Evolutionary conservation across 2,329 filamentous ascomycete species (phyloP).

Genomic region (Hypoxylon rubiginosum): DNA sequence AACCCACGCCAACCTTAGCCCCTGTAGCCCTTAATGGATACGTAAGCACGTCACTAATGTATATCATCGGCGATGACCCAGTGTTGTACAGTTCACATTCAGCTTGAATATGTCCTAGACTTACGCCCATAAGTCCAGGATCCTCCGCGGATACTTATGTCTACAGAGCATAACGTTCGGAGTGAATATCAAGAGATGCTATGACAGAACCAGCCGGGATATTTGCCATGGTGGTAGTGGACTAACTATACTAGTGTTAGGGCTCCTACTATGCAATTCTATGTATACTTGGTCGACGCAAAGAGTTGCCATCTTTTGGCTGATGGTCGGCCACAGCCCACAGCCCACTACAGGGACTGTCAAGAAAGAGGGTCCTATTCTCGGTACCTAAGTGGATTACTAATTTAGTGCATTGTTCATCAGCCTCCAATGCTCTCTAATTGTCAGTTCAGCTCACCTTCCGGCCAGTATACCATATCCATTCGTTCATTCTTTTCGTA

Average conservation of each 20-base stretch:
- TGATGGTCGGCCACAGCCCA: slow-evolving; percentile 14
- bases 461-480: no score
- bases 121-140: background rate
- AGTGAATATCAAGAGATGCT: background rate
- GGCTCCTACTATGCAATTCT: no score
- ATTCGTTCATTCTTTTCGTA: no score
- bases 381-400: slow-evolving; percentile 1
- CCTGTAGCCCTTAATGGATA: no score
- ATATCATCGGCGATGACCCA: background rate
- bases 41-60: no score
- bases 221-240: background rate
- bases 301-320: background rate
- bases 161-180: no score
- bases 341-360: slow-evolving; percentile 4
- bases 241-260: slow-evolving; percentile 23
- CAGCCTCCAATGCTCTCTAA: no score
- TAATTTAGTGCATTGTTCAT: no score
- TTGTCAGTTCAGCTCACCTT: no score
- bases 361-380: slow-evolving; percentile 11
- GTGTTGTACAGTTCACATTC: background rate
- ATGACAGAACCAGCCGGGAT: slow-evolving; percentile 15
- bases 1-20: no score
- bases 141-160: background rate
- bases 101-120: background rate
- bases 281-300: background rate